Evolutionary conservation across 176 grass and related monocot species (phyloP).

Genomic region (Tillandsia fasciculata): DNA sequence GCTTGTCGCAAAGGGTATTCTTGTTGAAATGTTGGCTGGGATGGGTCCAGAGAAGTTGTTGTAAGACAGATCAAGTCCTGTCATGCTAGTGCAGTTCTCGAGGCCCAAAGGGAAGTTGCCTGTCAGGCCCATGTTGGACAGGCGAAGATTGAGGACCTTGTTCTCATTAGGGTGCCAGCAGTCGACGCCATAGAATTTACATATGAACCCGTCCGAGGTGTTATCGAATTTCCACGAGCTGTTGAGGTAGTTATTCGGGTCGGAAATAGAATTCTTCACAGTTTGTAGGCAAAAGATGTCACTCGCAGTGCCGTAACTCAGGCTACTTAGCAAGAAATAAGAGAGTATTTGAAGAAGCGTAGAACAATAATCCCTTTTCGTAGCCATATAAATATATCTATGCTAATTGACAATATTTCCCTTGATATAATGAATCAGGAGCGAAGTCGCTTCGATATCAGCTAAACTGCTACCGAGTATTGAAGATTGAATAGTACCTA

Average conservation of each 20-base stretch:
- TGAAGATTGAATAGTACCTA: neutral
- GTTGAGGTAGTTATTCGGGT: neutral
- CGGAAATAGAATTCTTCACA: neutral
- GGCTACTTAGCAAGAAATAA: conserved; percentile 2
- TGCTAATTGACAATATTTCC: neutral
- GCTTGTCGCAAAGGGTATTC: conserved; percentile 46
- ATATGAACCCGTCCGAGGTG: conserved; percentile 52
- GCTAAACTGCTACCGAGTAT: neutral
- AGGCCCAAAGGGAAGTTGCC: conserved; percentile 67
- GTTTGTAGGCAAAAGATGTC: conserved; percentile 6
- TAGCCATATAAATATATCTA: conserved; percentile 1
- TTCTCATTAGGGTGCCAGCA: conserved; percentile 97
- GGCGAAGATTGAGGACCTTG: conserved; percentile 50
- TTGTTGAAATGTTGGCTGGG: conserved; percentile 51
- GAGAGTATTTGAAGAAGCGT: conserved; percentile 5
- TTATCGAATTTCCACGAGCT: neutral
- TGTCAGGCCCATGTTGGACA: conserved; percentile 70
- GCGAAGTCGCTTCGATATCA: neutral
- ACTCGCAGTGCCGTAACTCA: conserved; percentile 7
- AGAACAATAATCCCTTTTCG: neutral
- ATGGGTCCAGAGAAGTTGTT: conserved; percentile 66
- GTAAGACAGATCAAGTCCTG: conserved; percentile 65
- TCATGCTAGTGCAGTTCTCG: conserved; percentile 86
- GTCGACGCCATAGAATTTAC: conserved; percentile 66
- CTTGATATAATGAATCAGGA: neutral